Conservation (phyloP, 495 filamentous ascomycete species). For the Staphylotrichum tortipilum region DNA sequence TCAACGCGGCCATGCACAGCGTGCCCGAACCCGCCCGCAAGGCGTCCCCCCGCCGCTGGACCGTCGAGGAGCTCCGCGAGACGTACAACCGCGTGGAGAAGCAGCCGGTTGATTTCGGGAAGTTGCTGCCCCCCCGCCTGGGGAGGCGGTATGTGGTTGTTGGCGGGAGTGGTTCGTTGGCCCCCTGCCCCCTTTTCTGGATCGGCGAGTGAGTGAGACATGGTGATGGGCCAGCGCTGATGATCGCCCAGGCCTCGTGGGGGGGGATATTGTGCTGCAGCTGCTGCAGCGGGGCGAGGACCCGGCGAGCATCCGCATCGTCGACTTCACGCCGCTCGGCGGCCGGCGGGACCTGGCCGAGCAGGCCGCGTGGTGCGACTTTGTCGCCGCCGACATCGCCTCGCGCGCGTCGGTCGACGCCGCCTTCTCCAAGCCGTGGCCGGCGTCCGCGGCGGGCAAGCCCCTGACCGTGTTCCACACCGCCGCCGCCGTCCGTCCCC, state of each 20-base stretch:
- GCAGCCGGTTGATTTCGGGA: constrained; percentile 38
- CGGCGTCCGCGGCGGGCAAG: constrained; percentile 30
- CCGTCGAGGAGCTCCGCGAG: constrained; percentile 36
- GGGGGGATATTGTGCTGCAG: constrained; percentile 46
- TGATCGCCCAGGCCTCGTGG: constrained; percentile 41
- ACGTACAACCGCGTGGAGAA: constrained; percentile 40
- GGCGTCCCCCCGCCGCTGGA: constrained; percentile 45
- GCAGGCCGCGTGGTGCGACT: constrained; percentile 34
- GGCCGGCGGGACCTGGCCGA: constrained; percentile 29
- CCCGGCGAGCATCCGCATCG: constrained; percentile 44
- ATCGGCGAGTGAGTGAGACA: neutral
- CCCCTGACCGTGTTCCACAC: constrained; percentile 53
- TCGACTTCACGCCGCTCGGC: constrained; percentile 44
- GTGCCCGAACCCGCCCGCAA: constrained; percentile 39
- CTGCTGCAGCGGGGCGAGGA: constrained; percentile 47
- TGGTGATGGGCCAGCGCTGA: neutral
- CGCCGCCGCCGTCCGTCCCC: constrained; percentile 43
- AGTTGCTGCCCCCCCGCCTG: constrained; percentile 44
- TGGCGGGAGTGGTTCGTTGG: constrained; percentile 44
- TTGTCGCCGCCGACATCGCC: constrained; percentile 46
- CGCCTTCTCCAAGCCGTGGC: constrained; percentile 46
- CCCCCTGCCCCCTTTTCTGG: neutral
- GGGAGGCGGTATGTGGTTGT: constrained; percentile 49
- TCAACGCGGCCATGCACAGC: constrained; percentile 41
- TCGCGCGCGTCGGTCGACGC: constrained; percentile 35